Evolutionary conservation across 1,139 yeast species (phyloP).

Genomic region (Trichomonascaceae sp.): DNA sequence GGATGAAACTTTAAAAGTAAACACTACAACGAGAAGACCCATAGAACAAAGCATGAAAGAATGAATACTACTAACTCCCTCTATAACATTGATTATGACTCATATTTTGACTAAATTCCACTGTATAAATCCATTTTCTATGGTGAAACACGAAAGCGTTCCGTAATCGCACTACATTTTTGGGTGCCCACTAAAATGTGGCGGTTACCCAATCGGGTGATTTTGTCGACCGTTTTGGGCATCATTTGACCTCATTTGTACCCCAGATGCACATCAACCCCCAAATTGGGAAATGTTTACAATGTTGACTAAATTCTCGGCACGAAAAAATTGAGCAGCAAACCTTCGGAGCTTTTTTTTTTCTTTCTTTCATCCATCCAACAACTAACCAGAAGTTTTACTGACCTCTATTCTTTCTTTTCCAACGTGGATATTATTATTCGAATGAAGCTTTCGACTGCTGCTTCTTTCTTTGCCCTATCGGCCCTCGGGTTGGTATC

Average conservation of each 20-base stretch:
- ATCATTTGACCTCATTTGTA: not conserved
- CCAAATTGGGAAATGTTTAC: not conserved
- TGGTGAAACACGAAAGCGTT: not conserved
- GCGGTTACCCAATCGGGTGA: not conserved
- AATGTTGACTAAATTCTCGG: not conserved
- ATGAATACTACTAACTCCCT: not conserved
- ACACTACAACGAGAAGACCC: not conserved
- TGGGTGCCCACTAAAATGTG: not conserved
- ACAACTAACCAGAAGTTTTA: not conserved
- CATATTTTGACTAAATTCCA: not conserved
- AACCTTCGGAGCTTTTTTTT: not conserved
- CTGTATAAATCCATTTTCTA: no score
- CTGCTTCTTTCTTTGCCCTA: constrained; percentile 4
- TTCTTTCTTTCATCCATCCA: not conserved
- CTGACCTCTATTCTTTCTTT: constrained; percentile 1
- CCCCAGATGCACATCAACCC: not conserved
- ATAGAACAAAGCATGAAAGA: not conserved
- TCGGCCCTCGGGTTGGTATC: constrained; percentile 10
- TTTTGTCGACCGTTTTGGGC: not conserved
- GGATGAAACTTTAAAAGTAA: not conserved
- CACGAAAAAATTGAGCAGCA: constrained; percentile 1
- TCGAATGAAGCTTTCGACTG: constrained; percentile 15
- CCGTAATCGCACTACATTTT: not conserved
- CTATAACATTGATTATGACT: not conserved
- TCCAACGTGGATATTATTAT: not conserved